Evolutionary conservation across 1,284 basidiomycete genomes (phyloP), one percentile per base, ranked within the genome.

Genomic region (Ceratobasidium sp.): DNA sequence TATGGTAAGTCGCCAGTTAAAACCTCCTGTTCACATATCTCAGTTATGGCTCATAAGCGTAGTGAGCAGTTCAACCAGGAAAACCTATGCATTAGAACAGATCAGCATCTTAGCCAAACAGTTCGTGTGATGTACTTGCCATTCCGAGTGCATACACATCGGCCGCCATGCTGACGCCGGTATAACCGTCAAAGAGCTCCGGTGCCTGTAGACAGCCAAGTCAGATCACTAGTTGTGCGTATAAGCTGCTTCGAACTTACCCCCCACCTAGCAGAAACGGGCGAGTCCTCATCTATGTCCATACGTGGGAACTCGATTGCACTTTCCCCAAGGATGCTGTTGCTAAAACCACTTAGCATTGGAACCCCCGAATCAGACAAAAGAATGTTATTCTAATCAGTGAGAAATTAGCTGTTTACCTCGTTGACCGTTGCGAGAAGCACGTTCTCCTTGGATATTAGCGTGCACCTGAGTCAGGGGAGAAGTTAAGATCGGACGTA

Each of bases 131-230:
- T 13, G 7, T 17, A 23, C 64, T 66, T 33, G 57, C 69, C 69
- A 71, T 71, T 33, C 69, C 69, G 10, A 71, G 69, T 20, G 69
- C 52, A 61, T 71, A 71, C 42, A 71, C 56, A 23, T 71, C 69
- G 42, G 69, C 26, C n/a, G 26, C 56, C 46, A 48, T 48, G 46
- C 46, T 48, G 17, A 9, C 1, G n/a, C n/a, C n/a, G 46, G 17
- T 17, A 10, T 2, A 10, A 48, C 9, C 46, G 3, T 9, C 7
- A 48, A 3, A 48, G 1, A 48, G 46, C 46, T 48, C 46, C 7
- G 46, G 46, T 17, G 46, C 46, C 46, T 48, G 17, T 9, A 9
- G 12, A 10, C 3, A 17, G 46, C 46, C 17, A 48, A 12, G 46
- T 48, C 46, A 48, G 17, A 7, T 48, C 46, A 10, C 46, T 48